phyloP scores from a whole-genome alignment of 495 filamentous ascomycete species.

The Neurospora sublineolata region DNA sequence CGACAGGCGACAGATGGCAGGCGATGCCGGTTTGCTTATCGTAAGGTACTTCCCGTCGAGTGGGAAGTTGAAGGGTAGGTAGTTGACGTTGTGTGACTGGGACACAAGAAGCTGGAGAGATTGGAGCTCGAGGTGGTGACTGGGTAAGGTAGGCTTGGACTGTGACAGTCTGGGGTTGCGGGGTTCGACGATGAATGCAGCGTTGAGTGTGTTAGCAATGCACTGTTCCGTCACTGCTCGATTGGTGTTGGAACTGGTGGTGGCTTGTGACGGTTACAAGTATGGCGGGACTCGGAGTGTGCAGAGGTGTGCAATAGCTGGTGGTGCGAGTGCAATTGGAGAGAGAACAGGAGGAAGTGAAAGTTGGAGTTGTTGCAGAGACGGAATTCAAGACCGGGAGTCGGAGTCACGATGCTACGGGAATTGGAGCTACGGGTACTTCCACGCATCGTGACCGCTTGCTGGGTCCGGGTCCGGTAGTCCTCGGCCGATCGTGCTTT shows the following conservation, averaged over 20 bases:
- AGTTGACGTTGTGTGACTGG: neutral
- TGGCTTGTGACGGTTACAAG: neutral
- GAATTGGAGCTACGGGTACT: neutral
- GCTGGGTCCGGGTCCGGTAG: neutral
- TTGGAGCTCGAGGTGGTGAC: neutral
- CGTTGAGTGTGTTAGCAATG: neutral
- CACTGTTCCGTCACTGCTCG: neutral
- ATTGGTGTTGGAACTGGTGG: neutral
- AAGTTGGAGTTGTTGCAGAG: neutral
- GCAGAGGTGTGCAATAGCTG: neutral
- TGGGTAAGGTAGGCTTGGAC: neutral
- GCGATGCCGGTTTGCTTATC: neutral
- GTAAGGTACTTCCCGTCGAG: neutral
- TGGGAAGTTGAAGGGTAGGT: neutral
- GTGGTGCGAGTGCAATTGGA: neutral
- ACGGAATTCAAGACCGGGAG: neutral
- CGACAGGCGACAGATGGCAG: conserved; percentile 4
- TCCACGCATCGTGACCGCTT: neutral
- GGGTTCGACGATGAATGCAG: neutral
- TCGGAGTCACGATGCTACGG: neutral
- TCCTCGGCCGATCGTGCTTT: neutral
- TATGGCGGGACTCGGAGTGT: neutral
- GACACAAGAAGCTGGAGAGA: neutral
- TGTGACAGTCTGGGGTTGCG: neutral
- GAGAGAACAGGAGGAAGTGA: neutral